Percentiles rank a stretch among this genome's conserved stretches.
phyloP scores from a whole-genome alignment of 2,329 filamentous ascomycete genomes.

The Stemphylium beticola region DNA sequence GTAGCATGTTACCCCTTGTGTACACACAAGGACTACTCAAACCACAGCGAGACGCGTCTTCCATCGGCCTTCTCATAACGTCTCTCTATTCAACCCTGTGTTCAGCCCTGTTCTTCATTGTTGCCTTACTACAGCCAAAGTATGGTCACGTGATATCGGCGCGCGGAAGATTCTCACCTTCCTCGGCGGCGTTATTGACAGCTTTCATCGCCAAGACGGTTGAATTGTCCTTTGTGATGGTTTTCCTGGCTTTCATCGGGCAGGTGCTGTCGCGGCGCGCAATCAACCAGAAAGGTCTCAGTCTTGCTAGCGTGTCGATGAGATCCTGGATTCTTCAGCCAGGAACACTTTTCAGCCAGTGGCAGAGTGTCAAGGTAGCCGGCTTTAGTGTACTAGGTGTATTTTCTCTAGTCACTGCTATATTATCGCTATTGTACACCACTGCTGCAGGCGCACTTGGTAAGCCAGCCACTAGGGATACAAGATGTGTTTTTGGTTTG shows the following conservation, averaged over 20 bases:
- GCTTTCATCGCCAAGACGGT: slow-evolving; percentile 74
- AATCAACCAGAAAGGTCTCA: slow-evolving; percentile 10
- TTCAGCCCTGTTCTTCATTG: slow-evolving; percentile 65
- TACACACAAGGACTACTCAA: slow-evolving; percentile 7
- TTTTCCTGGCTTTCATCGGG: slow-evolving; percentile 73
- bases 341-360: slow-evolving; percentile 72
- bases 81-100: slow-evolving; percentile 66
- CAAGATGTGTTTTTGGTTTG: not conserved
- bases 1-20: slow-evolving; percentile 9
- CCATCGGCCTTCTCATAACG: slow-evolving; percentile 33
- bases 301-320: slow-evolving; percentile 8
- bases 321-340: slow-evolving; percentile 51
- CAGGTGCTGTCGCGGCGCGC: slow-evolving; percentile 61
- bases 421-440: slow-evolving; percentile 8
- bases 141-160: slow-evolving; percentile 63
- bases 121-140: slow-evolving; percentile 65
- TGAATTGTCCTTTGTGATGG: slow-evolving; percentile 74
- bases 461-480: not conserved
- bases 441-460: slow-evolving; percentile 14
- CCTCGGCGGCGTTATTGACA: slow-evolving; percentile 68
- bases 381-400: slow-evolving; percentile 66
- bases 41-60: slow-evolving; percentile 6
- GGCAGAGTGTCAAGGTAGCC: slow-evolving; percentile 66
- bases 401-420: slow-evolving; percentile 56
- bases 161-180: slow-evolving; percentile 58